A percentile compares a stretch with the other conserved stretches of the same genome.
These are phyloP conservation scores for Fraxinus platypoda DNA, from an alignment of 305 asterid genomes.

Conservation along the genomic window DNA sequence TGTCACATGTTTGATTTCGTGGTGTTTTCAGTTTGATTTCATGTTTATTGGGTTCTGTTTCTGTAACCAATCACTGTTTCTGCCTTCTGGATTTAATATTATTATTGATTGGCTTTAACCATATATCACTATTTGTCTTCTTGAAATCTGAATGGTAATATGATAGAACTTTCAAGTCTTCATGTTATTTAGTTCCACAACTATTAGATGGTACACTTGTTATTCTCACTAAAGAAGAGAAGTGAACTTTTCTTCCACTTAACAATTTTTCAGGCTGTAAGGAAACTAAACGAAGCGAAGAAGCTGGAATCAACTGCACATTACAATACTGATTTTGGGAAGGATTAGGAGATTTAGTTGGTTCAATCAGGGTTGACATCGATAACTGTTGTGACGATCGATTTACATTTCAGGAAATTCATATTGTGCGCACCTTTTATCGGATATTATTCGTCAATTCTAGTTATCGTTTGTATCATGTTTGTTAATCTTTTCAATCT, in stretches of 20 bases:
- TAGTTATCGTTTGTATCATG: background rate
- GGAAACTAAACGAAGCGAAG: constrained; percentile 87
- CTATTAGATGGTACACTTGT: background rate
- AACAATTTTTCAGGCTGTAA: constrained; percentile 59
- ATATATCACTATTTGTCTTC: background rate
- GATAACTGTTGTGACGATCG: background rate
- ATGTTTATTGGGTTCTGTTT: background rate
- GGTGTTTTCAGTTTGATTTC: background rate
- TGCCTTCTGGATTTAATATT: background rate
- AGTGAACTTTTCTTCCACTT: constrained; percentile 3
- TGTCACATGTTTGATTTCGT: background rate
- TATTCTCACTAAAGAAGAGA: background rate
- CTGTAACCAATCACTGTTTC: background rate
- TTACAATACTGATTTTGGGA: constrained; percentile 77
- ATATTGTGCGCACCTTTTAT: background rate
- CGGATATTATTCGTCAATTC: background rate
- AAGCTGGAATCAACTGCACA: constrained; percentile 91
- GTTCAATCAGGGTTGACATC: background rate
- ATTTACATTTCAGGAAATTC: background rate
- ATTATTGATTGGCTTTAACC: background rate
- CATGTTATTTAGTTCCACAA: background rate
- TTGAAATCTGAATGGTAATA: background rate
- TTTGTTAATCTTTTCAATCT: background rate
- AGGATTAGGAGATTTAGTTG: constrained; percentile 41
- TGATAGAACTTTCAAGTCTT: background rate